Base-by-base conservation (phyloP, 2,329 filamentous ascomycete genomes). In the Coniochaeta hoffmannii region DNA sequence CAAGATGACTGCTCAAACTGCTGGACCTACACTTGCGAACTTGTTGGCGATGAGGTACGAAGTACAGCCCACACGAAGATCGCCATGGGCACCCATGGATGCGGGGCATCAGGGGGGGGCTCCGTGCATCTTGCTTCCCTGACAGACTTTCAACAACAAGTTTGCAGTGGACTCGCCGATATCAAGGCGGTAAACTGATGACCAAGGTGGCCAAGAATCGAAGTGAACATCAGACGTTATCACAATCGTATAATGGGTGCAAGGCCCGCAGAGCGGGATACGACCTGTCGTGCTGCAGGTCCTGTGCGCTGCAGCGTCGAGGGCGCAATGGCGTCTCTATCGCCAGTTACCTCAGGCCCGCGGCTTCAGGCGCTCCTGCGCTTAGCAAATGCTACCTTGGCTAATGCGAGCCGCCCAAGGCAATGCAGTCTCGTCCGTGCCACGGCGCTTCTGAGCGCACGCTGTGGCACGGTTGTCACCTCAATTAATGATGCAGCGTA, bases 241-340 rank as follows among this genome's bases (percentile, higher is more conserved):
- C n/a, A n/a, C n/a, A n/a, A n/a, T n/a, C n/a, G n/a, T n/a, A n/a
- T n/a, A n/a, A n/a, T n/a, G n/a, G n/a, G n/a, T n/a, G n/a, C n/a
- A n/a, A n/a, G n/a, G n/a, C n/a, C 28, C 12, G 49, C 28, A 50
- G 15, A 32, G 30, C 49, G 49, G 49, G 22, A 50, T 50, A 50
- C 49, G n/a, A 50, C 28, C n/a, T 50, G 2, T 32, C 19, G 19
- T 9, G 15, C 32, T 32, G 30, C 49, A n/a, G 28, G 4, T 17
- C 32, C 49, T 26, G 49, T 50, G 49, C 49, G 28, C 49, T 50
- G 49, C 49, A 50, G 49, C 49, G 32, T 15, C 12, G 28, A 34
- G 28, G 24, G 14, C 28, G 24, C 44, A 28, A 50, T 50, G 44
- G 17, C 49, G 49, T 24, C 49, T 50, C 49, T 19, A 11, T 50